Evolutionary conservation across 768 basidiomycete genomes (phyloP), one percentile per base, ranked within the genome.

Genomic region (Pleurotus giganteus): DNA sequence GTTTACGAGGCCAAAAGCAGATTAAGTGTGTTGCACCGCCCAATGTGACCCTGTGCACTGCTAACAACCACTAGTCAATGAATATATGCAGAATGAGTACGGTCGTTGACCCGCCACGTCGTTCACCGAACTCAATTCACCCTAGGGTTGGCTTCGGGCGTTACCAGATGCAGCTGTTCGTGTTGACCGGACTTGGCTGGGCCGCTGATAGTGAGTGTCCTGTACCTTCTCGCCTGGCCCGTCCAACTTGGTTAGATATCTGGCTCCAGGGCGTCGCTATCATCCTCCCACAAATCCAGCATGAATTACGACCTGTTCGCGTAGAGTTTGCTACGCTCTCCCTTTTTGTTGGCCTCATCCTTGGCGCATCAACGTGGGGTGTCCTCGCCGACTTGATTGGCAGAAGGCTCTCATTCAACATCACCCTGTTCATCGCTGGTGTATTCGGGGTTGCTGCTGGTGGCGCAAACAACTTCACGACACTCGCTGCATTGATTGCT

Each of bases 391-490:
- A 81, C 57, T 59, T 79, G 47, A 73, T 81, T 26, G 80, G 80
- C 13, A 67, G 79, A 23, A 71, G 65, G 46, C 59, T 77, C 28
- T 79, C 74, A 21, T 78, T 79, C 63, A 79, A 79, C 24, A 66
- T 67, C 13, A 70, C 69, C 3, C 52, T 71, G 32, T 71, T 70
- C 46, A 49, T 71, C 12, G 69, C 68, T 31, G 79, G 76, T 19
- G 60, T 81, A 2, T 83, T 84, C 60, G 82, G 81, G 6, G 73
- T 78, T 47, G 73, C 79, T 3, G 71, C 78, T 5, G 80, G 76
- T 32, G 78, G 71, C 13, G 71, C 76, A 13, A 65, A 73, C 2
- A 76, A 73, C 58, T 81, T 81, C 57, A 68, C 72, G 29, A 61
- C 75, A 1, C 77, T 81, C 59, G 76, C 72, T 23, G 70, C 77